Evolutionary conservation across 2,329 filamentous ascomycete genomes (phyloP), one percentile per base, ranked within the genome.

Genomic region (Botrytis fabae): DNA sequence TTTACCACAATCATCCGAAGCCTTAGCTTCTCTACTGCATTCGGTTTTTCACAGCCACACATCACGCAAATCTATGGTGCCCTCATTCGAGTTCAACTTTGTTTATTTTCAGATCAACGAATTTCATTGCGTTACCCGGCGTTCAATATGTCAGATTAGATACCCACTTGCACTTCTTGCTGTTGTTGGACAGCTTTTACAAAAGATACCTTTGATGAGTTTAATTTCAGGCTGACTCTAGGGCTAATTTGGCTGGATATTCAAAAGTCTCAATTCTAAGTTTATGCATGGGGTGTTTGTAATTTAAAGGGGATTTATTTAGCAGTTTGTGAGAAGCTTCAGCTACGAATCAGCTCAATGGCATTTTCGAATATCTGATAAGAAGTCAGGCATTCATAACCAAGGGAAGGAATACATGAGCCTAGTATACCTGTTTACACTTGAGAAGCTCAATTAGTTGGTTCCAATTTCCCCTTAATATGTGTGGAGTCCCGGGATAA

Each of bases 201-300:
- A 54, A 18, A 57, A 54, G 18, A 57, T 68, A 22, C 64, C 32
- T 51, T n/a, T 18, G 25, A 64, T 46, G 25, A 42, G 28, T 35
- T 48, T 25, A 25, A 42, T 28, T n/a, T 54, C 2, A 22, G 3
- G 9, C 14, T 28, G 16, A 22, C 28, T 40, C 35, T 54, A 16
- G 25, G 8, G 25, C 25, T 28, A 16, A 32, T 28, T 20, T 28
- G 5, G 64, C 46, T 54, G 3, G n/a, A 28, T 42, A 38, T 68
- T 54, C 9, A 57, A 54, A 68, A 42, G 16, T 8, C 42, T 57
- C 22, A 14, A 12, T 42, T 68, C 12, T 75, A 78, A 71, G 72
- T 78, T 40, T 75, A 79, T 38, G 71, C 60, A 51, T 70, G 75
- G 20, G 75, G 73, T 18, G 64, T 64, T 51, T 79, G 76, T 75